Base-by-base conservation (phyloP, 2,329 filamentous ascomycete species). In the Fusarium sarcochroum region DNA sequence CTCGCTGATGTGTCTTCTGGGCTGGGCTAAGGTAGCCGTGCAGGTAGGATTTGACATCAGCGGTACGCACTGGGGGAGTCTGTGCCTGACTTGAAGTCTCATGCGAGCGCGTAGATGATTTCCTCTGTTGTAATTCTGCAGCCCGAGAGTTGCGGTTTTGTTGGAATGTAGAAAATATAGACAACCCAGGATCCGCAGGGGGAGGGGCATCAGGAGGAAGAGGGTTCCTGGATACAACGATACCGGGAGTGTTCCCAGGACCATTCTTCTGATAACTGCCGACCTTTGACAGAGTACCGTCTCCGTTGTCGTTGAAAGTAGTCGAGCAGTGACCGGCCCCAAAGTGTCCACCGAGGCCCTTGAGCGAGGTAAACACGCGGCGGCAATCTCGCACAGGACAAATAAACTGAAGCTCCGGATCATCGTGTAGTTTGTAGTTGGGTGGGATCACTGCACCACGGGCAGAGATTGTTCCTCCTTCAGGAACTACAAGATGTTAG, bases 331-430 rank as follows among this genome's bases (percentile, higher is more conserved):
- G 77, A 0, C 53, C 64, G 11, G 69, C 73, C 23, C 53, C 44
- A 45, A 76, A 77, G 46, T 78, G 76, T 1, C 71, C 70, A 6
- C 68, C 68, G 6, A 79, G 62, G 5, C 70, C 48, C 3, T 45
- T 60, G 3, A 78, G 49, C 3, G 15, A 60, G 6, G 48, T 30
- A 20, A 80, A 76, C 6, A 77, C 37, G 3, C 57, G 66, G 9
- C 76, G 77, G 30, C 80, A 83, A 35, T 76, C 68, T 5, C 80
- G 76, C 5, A 82, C 73, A 7, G 81, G 79, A 37, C 81, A 83
- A 17, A 80, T 64, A 51, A 69, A 81, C 1, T 71, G 77, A 35
- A 49, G 56, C 0, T 59, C 23, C 1, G 67, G 64, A 41, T 77
- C 58, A 8, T 65, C 46, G 21, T 76, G 68, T 5, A 75, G 44